Percentiles rank a stretch among this genome's conserved stretches.
Evolutionary conservation across 306 rosid genomes (phyloP).

Genomic region (Vachellia collinsii): DNA sequence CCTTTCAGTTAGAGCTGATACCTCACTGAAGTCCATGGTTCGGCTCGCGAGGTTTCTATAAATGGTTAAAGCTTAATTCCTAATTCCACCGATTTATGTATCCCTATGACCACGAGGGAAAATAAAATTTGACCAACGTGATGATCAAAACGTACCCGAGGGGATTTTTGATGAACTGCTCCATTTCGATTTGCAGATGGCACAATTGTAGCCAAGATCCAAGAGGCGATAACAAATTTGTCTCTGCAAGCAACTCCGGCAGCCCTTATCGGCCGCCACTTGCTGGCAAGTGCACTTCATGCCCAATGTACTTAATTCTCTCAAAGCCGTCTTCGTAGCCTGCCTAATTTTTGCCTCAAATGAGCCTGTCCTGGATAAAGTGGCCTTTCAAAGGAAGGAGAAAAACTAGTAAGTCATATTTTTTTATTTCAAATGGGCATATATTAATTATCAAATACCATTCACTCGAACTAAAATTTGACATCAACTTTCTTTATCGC

Average conservation of each 20-base stretch:
- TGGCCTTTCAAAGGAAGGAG: constrained; percentile 42
- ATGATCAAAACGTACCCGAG: constrained; percentile 51
- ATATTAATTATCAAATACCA: background rate
- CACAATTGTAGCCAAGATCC: constrained; percentile 60
- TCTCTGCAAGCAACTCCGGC: constrained; percentile 70
- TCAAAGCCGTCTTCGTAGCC: constrained; percentile 58
- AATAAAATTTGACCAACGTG: background rate
- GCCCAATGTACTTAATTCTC: constrained; percentile 36
- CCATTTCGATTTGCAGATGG: constrained; percentile 80
- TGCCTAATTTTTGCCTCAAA: constrained; percentile 57
- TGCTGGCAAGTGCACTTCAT: constrained; percentile 54
- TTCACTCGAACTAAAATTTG: background rate
- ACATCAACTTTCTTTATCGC: too few species aligned
- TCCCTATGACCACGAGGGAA: background rate
- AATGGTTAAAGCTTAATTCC: background rate
- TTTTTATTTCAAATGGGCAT: background rate
- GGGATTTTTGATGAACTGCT: constrained; percentile 53
- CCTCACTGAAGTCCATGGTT: background rate
- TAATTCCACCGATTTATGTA: background rate
- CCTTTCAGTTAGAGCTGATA: background rate
- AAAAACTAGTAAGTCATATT: background rate
- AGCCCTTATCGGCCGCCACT: constrained; percentile 42
- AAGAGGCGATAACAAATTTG: constrained; percentile 59
- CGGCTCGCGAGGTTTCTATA: background rate
- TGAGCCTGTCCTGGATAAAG: constrained; percentile 51